Percentiles rank a stretch among this genome's conserved stretches.
Evolutionary conservation across 2,329 filamentous ascomycete species (phyloP).

Genomic region (Claviceps pusilla): DNA sequence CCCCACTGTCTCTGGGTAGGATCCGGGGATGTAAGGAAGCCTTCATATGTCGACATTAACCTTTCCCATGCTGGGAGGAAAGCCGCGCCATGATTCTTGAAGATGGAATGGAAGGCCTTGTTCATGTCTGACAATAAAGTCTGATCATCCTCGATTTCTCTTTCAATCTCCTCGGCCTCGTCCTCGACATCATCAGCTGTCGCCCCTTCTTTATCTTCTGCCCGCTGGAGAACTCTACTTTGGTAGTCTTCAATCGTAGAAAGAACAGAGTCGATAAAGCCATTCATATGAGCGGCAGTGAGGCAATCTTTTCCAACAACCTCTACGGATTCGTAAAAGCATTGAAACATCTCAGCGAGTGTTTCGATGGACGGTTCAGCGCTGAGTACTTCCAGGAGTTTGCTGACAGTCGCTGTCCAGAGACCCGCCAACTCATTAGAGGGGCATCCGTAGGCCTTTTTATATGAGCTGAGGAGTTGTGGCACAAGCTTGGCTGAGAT

Average conservation of each 20-base stretch:
- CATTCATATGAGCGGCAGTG: slow-evolving; percentile 60
- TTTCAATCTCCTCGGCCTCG: slow-evolving; percentile 68
- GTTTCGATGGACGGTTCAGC: slow-evolving; percentile 94
- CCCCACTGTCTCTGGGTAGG: slow-evolving; percentile 94
- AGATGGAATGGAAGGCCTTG: slow-evolving; percentile 97
- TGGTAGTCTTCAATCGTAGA: slow-evolving; percentile 89
- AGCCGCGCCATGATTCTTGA: slow-evolving; percentile 79
- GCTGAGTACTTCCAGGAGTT: slow-evolving; percentile 81
- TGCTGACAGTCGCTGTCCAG: slow-evolving; percentile 75
- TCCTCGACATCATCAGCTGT: slow-evolving; percentile 83
- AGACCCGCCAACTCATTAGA: slow-evolving; percentile 68
- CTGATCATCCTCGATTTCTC: slow-evolving; percentile 94
- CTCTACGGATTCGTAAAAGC: slow-evolving; percentile 96
- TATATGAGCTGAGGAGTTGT: slow-evolving; percentile 83
- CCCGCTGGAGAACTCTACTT: slow-evolving; percentile 63
- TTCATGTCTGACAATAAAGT: slow-evolving; percentile 97
- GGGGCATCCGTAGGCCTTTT: slow-evolving; percentile 70
- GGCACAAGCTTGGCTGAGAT: slow-evolving; percentile 91
- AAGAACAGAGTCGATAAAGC: slow-evolving; percentile 74
- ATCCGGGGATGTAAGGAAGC: slow-evolving; percentile 67
- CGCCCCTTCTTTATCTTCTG: slow-evolving; percentile 60
- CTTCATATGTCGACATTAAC: slow-evolving; percentile 70
- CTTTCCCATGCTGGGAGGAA: slow-evolving; percentile 85
- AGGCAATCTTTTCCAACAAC: slow-evolving; percentile 79
- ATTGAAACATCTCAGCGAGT: slow-evolving; percentile 97